Evolutionary conservation across 805 yeast species (phyloP).

Genomic region (Myxozyma melibiosi): DNA sequence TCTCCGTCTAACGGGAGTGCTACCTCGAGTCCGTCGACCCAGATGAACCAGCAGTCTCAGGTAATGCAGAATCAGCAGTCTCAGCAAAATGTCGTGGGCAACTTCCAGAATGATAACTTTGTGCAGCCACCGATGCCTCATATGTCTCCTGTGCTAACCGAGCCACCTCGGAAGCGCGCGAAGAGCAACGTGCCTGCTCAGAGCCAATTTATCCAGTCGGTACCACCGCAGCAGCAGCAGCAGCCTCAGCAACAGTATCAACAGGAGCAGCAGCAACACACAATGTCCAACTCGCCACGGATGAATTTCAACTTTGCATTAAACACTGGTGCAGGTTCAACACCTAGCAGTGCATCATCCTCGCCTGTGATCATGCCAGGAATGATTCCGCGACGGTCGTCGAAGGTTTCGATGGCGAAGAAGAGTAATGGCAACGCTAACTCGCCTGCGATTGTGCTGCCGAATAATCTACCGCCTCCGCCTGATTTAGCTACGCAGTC

Average conservation of each 20-base stretch:
- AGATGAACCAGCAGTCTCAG: neutral
- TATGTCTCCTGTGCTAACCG: neutral
- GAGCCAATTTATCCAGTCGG: too few relatives aligned
- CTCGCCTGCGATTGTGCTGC: neutral
- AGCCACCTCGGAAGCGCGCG: conserved; percentile 4
- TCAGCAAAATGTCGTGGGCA: too few relatives aligned
- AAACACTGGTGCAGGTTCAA: neutral
- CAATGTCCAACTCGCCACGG: neutral
- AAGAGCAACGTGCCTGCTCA: neutral
- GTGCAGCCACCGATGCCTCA: neutral
- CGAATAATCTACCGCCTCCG: neutral
- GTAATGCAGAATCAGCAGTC: conserved; percentile 8
- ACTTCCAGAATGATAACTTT: neutral
- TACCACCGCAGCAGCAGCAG: neutral
- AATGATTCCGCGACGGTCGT: neutral
- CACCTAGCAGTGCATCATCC: neutral
- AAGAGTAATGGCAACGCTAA: neutral
- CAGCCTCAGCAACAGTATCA: conserved; percentile 19
- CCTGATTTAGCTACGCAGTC: neutral
- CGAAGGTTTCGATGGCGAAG: neutral
- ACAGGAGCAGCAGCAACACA: conserved; percentile 19
- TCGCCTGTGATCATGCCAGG: neutral
- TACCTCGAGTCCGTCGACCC: neutral
- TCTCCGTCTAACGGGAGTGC: neutral
- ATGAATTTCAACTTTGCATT: neutral